Evolutionary conservation across 2,329 filamentous ascomycete genomes (phyloP).

Genomic region (Phyllosticta citriasiana): DNA sequence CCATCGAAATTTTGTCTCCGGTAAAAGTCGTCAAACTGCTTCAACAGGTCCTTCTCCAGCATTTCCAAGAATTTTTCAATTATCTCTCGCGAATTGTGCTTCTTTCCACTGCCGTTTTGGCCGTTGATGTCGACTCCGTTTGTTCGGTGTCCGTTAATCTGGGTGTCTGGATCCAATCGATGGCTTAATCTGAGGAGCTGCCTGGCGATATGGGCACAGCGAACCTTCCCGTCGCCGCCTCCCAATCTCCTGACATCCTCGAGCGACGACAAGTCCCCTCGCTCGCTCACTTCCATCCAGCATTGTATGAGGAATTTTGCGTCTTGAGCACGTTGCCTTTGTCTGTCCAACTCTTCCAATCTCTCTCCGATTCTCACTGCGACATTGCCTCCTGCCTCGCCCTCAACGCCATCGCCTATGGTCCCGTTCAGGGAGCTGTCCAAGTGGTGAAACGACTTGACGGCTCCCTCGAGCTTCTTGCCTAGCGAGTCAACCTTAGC

Average conservation of each 20-base stretch:
- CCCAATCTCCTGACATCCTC: slow-evolving; percentile 81
- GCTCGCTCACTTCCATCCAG: slow-evolving; percentile 90
- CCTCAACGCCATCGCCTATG: slow-evolving; percentile 40
- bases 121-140: slow-evolving; percentile 40
- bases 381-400: slow-evolving; percentile 64
- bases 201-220: slow-evolving; percentile 85
- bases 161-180: slow-evolving; percentile 62
- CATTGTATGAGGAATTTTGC: slow-evolving; percentile 93
- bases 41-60: slow-evolving; percentile 85
- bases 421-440: slow-evolving; percentile 69
- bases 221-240: slow-evolving; percentile 82
- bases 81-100: slow-evolving; percentile 66
- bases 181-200: slow-evolving; percentile 93
- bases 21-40: slow-evolving; percentile 97
- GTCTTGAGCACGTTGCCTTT: slow-evolving; percentile 80
- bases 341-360: slow-evolving; percentile 87
- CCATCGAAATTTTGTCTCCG: slow-evolving; percentile 90
- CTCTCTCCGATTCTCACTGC: slow-evolving; percentile 92
- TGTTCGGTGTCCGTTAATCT: slow-evolving; percentile 18
- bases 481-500: slow-evolving; percentile 82
- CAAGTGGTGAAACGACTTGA: slow-evolving; percentile 82
- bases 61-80: slow-evolving; percentile 96
- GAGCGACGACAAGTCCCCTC: slow-evolving; percentile 73
- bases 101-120: slow-evolving; percentile 22
- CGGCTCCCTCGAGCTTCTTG: slow-evolving; percentile 81